Conservation (phyloP, 495 filamentous ascomycete genomes). For the Penicilliopsis zonata region DNA sequence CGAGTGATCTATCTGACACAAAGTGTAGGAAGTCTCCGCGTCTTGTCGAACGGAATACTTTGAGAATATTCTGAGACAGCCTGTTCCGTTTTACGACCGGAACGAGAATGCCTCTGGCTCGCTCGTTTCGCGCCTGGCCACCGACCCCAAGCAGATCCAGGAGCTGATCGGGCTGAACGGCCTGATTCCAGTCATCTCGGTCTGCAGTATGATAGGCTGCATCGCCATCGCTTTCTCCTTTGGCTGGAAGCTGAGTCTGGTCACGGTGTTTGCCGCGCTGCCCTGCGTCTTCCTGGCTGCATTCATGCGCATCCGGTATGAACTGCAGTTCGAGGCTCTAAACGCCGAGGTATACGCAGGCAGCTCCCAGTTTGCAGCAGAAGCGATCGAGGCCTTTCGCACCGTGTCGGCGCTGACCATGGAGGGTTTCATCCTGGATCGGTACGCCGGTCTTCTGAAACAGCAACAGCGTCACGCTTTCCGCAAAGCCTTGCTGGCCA, state of each 20-base stretch:
- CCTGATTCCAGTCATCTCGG: conserved; percentile 18
- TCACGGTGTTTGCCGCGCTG: conserved; percentile 41
- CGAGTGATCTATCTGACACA: conserved; percentile 1
- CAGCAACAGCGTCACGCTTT: conserved; percentile 40
- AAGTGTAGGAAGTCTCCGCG: conserved; percentile 31
- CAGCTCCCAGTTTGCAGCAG: conserved; percentile 43
- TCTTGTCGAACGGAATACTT: conserved; percentile 50
- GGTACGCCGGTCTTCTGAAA: conserved; percentile 37
- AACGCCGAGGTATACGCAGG: conserved; percentile 44
- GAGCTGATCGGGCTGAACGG: conserved; percentile 42
- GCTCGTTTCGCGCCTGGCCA: conserved; percentile 40
- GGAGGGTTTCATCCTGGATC: conserved; percentile 33
- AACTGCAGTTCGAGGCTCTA: conserved; percentile 39
- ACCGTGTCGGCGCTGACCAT: conserved; percentile 44
- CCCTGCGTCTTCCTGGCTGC: conserved; percentile 43
- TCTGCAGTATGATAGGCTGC: conserved; percentile 41
- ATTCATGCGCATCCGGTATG: conserved; percentile 39
- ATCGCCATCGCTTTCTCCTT: conserved; percentile 43
- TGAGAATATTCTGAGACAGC: conserved; percentile 40
- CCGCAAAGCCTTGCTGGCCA: conserved; percentile 35
- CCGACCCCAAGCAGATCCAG: conserved; percentile 48
- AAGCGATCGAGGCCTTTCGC: conserved; percentile 44
- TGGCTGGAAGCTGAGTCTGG: conserved; percentile 51
- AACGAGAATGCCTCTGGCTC: conserved; percentile 35
- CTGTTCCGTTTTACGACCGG: conserved; percentile 45